A percentile compares a stretch with the other conserved stretches of the same genome.
Evolutionary conservation across 768 basidiomycete genomes (phyloP).

Genomic region (Mrakia gelida): DNA sequence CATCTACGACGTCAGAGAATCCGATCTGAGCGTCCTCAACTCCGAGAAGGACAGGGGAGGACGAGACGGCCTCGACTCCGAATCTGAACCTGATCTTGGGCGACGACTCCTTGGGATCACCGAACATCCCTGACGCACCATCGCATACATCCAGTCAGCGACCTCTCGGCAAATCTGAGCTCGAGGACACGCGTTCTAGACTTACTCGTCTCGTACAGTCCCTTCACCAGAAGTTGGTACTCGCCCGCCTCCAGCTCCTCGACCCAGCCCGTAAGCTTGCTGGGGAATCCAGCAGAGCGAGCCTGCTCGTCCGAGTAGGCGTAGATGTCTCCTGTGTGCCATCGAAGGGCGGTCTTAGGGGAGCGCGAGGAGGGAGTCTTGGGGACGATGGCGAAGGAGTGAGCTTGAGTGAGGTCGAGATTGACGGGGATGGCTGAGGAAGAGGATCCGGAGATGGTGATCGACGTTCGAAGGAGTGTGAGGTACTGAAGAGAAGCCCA

Average conservation of each 20-base stretch:
- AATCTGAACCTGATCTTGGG: constrained; percentile 61
- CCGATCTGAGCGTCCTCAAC: constrained; percentile 7
- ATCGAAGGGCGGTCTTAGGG: constrained; percentile 48
- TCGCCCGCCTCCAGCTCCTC: constrained; percentile 51
- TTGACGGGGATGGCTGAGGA: constrained; percentile 51
- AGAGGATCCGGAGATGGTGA: constrained; percentile 51
- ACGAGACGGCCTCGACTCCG: constrained; percentile 48
- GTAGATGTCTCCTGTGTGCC: constrained; percentile 88
- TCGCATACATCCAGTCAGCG: no score
- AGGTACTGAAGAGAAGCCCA: constrained; percentile 85
- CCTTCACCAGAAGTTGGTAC: constrained; percentile 71
- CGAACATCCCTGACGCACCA: constrained; percentile 33
- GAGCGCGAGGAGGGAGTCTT: constrained; percentile 30
- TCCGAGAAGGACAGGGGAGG: not conserved
- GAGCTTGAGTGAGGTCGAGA: constrained; percentile 63
- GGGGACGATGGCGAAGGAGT: constrained; percentile 70
- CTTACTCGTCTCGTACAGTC: constrained; percentile 72
- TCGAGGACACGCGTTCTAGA: constrained; percentile 57
- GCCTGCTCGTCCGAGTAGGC: constrained; percentile 48
- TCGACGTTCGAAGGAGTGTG: constrained; percentile 59
- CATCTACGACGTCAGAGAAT: constrained; percentile 60
- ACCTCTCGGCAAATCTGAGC: constrained; percentile 54
- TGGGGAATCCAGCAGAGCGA: constrained; percentile 47
- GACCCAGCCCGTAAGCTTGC: constrained; percentile 54
- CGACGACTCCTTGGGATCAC: constrained; percentile 38